Base-by-base conservation (phyloP, 192 early-diverging fungal species). In the Helicostylum pulchrum region DNA sequence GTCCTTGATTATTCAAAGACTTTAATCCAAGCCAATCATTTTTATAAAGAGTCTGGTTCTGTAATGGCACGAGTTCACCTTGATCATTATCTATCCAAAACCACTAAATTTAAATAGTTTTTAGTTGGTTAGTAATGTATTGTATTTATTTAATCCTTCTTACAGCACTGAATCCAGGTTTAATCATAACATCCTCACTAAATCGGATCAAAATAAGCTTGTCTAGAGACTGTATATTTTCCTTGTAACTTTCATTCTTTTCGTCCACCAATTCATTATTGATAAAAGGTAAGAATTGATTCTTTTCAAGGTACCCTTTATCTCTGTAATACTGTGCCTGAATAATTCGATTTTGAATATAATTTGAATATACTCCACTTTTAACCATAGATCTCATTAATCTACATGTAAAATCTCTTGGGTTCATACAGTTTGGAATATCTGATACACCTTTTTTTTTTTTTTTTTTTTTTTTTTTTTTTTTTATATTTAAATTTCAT, bases 261-360 rank as follows among this genome's bases (percentile, higher is more conserved):
- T 46, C 48, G 43, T 21, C 3, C 0, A 26, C 65, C 19, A 75
- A 49, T 61, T 97, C 94, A 73, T 92, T 88, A 69, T 99, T 99
- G 50, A 96, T 78, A 53, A 89, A 85, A 0, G 97, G 91, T 30
- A 99, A 78, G 66, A 96, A 99, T 19, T 92, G 87, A 64, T 87
- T 93, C 64, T 77, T 72, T 57, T 86, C 64, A 46, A 91, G 55
- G 74, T 99, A 99, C 39, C 71, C 78, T 42, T 86, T 80, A 47
- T 87, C 88, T 63, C 93, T 94, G 67, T 84, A 99, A 61, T 97
- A 99, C 78, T 99, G 97, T 4, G 95, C 97, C 78, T 94, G 97
- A 8, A 99, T 78, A 4, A 95, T 76, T 64, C 89, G 85, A 61
- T 86, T 76, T 14, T 93, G 88, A 19, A 96, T 82, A 79, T 93